A percentile compares a stretch with the other conserved stretches of the same genome.
phyloP scores from a whole-genome alignment of 805 yeast species.

The Osmozyma mogii region DNA sequence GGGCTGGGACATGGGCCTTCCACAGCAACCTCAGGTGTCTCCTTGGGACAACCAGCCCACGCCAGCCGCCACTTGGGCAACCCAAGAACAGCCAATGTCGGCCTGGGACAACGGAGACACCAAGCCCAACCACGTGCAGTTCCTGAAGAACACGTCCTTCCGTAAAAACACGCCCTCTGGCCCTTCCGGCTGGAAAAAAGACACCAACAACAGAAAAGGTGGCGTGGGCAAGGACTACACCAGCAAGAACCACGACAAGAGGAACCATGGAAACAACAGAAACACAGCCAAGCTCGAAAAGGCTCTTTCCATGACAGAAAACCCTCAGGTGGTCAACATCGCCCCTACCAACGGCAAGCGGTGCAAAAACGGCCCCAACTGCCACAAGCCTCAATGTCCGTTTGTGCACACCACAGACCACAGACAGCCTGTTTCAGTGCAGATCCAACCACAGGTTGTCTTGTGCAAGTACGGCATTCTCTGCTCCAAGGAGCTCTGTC shows the following conservation, averaged over 20 bases:
- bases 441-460: conserved; percentile 31
- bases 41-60: too few species aligned
- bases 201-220: conserved; percentile 3
- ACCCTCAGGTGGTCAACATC: conserved; percentile 17
- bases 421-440: too few species aligned
- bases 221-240: conserved; percentile 12
- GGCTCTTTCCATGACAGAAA: conserved; percentile 28
- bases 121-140: conserved; percentile 9
- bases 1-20: conserved; percentile 1
- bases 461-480: conserved; percentile 70
- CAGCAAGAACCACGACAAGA: conserved; percentile 5
- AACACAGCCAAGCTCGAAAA: conserved; percentile 35
- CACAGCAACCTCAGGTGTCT: conserved; percentile 5
- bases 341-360: conserved; percentile 30
- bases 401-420: conserved; percentile 79
- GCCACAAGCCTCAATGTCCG: conserved; percentile 60
- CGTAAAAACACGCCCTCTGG: conserved; percentile 2
- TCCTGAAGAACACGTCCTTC: conserved; percentile 5
- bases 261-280: conserved; percentile 26
- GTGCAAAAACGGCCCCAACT: conserved; percentile 65
- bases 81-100: conserved; percentile 1
- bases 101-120: conserved; percentile 8
- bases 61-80: too few species aligned
- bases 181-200: conserved; percentile 3
- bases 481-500: conserved; percentile 74